Base-by-base conservation (phyloP, 352 stramenopile genomes). In the Phytopythium mirpurense region DNA sequence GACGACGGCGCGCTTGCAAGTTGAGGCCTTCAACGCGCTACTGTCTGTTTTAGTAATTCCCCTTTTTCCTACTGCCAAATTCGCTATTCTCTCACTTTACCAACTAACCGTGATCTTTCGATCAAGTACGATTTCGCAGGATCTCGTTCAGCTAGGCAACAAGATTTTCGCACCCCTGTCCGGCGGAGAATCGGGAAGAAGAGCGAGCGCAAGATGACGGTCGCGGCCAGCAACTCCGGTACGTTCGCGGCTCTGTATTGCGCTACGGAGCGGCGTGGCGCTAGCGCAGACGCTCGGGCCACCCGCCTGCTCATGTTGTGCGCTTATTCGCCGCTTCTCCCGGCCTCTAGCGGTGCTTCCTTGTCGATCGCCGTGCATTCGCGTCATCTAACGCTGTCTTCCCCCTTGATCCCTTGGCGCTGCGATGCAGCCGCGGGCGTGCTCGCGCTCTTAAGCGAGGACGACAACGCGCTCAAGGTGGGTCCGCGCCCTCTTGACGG, bases 371-470 rank as follows among this genome's bases (percentile, higher is more conserved):
- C n/a, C 19, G 37, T 26, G n/a, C 24, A 24, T 24, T 8, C 26
- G 2, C 5, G 18, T 47, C 36, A 47, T 23, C 24, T 11, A 5
- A 8, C 16, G 26, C 14, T 7, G n/a, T 31, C 46, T 42, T 5
- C 32, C 29, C 31, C 11, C 19, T 32, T 34, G n/a, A n/a, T n/a
- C n/a, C n/a, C n/a, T n/a, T n/a, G n/a, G n/a, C n/a, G n/a, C n/a
- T n/a, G n/a, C n/a, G n/a, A n/a, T n/a, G n/a, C 52, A 97, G 89
- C 86, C 55, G 83, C 79, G 51, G 87, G 86, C 51, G 76, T 97
- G 37, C 67, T 97, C 53, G 87, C 86, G 59, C 79, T 97, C 50
- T 65, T 97, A 32, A 86, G 96, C 64, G 89, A 97, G 77, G 81
- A 97, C 26, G 88, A 97, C 75, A 79, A 96, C 56, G 66, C 72